These are phyloP conservation scores for Pythium oligandrum DNA, from an alignment of 352 stramenopile genomes.

Conservation along the genomic window DNA sequence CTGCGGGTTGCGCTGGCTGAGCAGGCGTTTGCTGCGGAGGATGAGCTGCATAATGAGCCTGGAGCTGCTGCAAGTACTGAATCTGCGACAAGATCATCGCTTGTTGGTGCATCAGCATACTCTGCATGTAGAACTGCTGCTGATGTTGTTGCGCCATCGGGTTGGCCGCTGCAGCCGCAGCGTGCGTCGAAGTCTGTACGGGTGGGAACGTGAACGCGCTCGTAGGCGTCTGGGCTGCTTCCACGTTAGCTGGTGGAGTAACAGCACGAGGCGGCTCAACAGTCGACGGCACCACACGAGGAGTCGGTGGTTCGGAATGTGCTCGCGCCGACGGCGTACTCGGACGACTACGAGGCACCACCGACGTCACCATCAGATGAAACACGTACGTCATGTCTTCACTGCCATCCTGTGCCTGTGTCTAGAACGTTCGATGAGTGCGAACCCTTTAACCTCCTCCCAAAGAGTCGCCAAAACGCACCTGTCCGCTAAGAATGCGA, in stretches of 20 bases:
- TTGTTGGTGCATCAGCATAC: constrained; percentile 76
- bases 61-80: constrained; percentile 72
- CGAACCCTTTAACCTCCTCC: no score
- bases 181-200: constrained; percentile 7
- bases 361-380: constrained; percentile 60
- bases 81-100: constrained; percentile 74
- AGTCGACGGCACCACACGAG: constrained; percentile 4
- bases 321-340: constrained; percentile 11
- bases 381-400: constrained; percentile 49
- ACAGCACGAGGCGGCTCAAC: constrained; percentile 1
- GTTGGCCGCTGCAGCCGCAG: no score
- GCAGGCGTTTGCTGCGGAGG: constrained; percentile 2
- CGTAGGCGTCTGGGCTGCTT: constrained; percentile 6
- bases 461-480: no score
- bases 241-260: not conserved
- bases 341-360: constrained; percentile 13
- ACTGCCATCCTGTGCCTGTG: constrained; percentile 22
- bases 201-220: constrained; percentile 14
- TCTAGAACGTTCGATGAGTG: no score
- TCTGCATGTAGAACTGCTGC: constrained; percentile 54
- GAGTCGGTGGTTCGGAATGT: constrained; percentile 1
- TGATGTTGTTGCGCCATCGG: constrained; percentile 17
- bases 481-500: constrained; percentile 28
- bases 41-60: constrained; percentile 25
- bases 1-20: not conserved